phyloP scores from a whole-genome alignment of 257 asterid species.

The Gentiana dahurica region DNA sequence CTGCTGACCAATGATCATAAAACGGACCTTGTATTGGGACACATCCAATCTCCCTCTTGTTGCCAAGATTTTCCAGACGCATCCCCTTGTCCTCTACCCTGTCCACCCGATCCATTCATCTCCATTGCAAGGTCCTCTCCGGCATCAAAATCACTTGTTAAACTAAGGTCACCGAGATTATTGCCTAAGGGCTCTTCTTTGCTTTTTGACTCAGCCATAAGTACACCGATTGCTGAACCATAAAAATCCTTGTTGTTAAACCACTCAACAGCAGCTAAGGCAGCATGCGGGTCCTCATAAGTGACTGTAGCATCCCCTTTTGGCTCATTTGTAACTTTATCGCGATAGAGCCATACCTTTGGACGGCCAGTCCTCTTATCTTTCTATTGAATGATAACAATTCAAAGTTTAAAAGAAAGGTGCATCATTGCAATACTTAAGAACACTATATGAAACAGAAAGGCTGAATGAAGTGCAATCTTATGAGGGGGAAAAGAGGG shows the following conservation, averaged over 20 bases:
- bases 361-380: slow-evolving; percentile 96
- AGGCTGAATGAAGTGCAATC: background rate
- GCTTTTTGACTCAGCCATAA: slow-evolving; percentile 84
- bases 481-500: background rate
- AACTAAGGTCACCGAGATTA: slow-evolving; percentile 23
- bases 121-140: slow-evolving; percentile 50
- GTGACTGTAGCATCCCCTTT: slow-evolving; percentile 99
- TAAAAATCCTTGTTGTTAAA: slow-evolving; percentile 91
- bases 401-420: background rate
- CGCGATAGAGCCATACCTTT: slow-evolving; percentile 87
- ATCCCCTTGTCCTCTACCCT: slow-evolving; percentile 89
- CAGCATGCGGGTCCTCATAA: slow-evolving; percentile 99
- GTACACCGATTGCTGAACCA: slow-evolving; percentile 75
- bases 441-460: background rate
- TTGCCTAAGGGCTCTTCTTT: slow-evolving; percentile 40
- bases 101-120: slow-evolving; percentile 52
- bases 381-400: slow-evolving; percentile 33
- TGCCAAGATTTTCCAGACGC: slow-evolving; percentile 78
- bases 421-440: background rate
- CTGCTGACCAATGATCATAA: slow-evolving; percentile 96
- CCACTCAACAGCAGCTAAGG: slow-evolving; percentile 98
- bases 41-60: slow-evolving; percentile 95
- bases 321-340: slow-evolving; percentile 85
- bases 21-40: slow-evolving; percentile 99
- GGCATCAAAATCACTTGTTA: slow-evolving; percentile 35